A percentile compares a stretch with the other conserved stretches of the same genome.
Conservation (phyloP, 257 asterid genomes). For the Apocynum venetum region DNA sequence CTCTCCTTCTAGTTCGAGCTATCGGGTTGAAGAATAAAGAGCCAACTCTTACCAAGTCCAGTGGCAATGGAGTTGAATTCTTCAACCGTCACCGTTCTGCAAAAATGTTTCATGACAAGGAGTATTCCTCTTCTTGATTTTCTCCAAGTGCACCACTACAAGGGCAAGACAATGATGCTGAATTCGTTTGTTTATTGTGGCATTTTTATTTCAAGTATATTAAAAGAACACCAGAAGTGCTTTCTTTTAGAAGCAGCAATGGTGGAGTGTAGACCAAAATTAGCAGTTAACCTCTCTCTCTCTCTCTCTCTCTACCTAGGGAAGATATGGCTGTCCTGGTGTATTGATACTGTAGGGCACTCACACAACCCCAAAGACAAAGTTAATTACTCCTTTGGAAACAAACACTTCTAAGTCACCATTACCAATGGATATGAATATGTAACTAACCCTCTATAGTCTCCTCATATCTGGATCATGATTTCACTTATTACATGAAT, state of each 20-base stretch:
- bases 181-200: too few relatives aligned
- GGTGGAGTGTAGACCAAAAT: background rate
- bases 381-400: too few relatives aligned
- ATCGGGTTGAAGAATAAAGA: background rate
- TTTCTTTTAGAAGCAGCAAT: background rate
- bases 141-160: slow-evolving; percentile 67
- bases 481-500: too few relatives aligned
- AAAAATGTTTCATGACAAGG: slow-evolving; percentile 91
- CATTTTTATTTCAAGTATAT: too few relatives aligned
- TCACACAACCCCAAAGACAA: background rate
- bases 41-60: slow-evolving; percentile 90
- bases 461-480: too few relatives aligned
- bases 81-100: slow-evolving; percentile 96
- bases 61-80: slow-evolving; percentile 97
- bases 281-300: background rate
- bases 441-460: too few relatives aligned
- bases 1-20: too few relatives aligned
- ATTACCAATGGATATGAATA: too few relatives aligned
- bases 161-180: slow-evolving; percentile 55
- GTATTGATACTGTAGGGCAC: background rate
- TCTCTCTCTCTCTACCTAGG: background rate
- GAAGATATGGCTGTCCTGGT: background rate
- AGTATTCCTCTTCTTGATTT: slow-evolving; percentile 86
- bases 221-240: background rate
- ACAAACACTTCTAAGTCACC: too few relatives aligned